Conservation (phyloP, 1,139 yeast genomes). For the Nakaseomyces delphensis region DNA sequence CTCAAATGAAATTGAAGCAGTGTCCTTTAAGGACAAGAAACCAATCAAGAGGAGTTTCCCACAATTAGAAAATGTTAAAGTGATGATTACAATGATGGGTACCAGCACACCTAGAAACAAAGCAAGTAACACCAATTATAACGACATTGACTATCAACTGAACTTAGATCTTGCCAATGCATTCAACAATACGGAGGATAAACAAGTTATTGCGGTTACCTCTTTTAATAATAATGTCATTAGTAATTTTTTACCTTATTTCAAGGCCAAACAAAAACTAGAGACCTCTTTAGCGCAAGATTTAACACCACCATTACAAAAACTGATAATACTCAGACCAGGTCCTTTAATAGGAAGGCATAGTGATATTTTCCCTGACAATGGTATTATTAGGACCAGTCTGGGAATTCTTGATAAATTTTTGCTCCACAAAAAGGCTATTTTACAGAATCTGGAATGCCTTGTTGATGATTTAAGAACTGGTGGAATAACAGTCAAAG, state of each 20-base stretch:
- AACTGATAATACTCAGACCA: constrained; percentile 27
- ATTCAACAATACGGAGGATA: constrained; percentile 12
- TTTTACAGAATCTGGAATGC: constrained; percentile 6
- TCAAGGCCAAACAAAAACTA: constrained; percentile 18
- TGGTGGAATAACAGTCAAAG: constrained; percentile 17
- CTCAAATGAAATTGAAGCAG: constrained; percentile 8
- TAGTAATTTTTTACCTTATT: constrained; percentile 24
- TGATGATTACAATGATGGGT: constrained; percentile 16
- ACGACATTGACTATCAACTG: constrained; percentile 20
- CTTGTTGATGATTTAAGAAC: constrained; percentile 13
- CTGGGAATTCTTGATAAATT: constrained; percentile 5
- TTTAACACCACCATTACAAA: constrained; percentile 14
- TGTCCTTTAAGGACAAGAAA: constrained; percentile 4
- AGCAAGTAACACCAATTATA: constrained; percentile 9
- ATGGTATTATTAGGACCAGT: neutral
- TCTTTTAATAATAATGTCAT: constrained; percentile 26
- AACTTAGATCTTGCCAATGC: constrained; percentile 15
- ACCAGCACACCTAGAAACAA: constrained; percentile 10
- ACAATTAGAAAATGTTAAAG: constrained; percentile 10
- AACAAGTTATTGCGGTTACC: constrained; percentile 22
- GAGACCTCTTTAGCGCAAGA: constrained; percentile 23
- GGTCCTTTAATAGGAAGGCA: constrained; percentile 31
- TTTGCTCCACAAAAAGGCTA: constrained; percentile 2
- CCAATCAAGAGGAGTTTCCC: constrained; percentile 9
- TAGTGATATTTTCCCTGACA: constrained; percentile 6